Percentiles rank a stretch among this genome's conserved stretches.
These are phyloP conservation scores for Tylopilus intermedius DNA, from an alignment of 768 basidiomycete genomes.

Conservation along the genomic window DNA sequence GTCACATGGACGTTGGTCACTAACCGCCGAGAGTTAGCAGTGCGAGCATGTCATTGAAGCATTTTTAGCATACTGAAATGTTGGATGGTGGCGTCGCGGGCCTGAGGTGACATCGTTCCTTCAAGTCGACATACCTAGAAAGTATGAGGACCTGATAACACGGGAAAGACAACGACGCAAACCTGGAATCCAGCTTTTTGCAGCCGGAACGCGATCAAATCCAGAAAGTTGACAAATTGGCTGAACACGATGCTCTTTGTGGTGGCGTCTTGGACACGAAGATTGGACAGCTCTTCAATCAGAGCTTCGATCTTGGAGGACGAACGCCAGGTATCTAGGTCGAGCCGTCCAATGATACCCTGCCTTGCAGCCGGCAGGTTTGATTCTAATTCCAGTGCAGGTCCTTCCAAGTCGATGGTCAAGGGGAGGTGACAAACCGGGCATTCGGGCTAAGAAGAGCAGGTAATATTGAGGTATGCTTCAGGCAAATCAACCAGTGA, in stretches of 20 bases:
- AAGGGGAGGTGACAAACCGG: slow-evolving; percentile 91
- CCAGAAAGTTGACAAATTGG: slow-evolving; percentile 90
- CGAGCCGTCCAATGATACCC: slow-evolving; percentile 88
- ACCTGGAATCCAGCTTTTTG: slow-evolving; percentile 91
- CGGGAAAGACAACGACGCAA: slow-evolving; percentile 20
- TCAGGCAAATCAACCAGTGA: slow-evolving; percentile 6
- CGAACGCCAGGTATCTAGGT: slow-evolving; percentile 87
- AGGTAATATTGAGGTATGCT: not conserved
- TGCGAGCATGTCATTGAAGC: not conserved
- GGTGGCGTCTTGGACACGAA: slow-evolving; percentile 78
- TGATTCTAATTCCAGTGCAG: slow-evolving; percentile 81
- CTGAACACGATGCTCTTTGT: slow-evolving; percentile 97
- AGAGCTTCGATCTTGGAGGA: slow-evolving; percentile 98
- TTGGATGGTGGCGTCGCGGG: slow-evolving; percentile 89
- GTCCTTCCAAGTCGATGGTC: slow-evolving; percentile 94
- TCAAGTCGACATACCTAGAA: slow-evolving; percentile 85
- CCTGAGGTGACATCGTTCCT: slow-evolving; percentile 96
- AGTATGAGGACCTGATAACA: not conserved
- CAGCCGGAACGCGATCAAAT: slow-evolving; percentile 87
- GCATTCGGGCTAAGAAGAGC: slow-evolving; percentile 65
- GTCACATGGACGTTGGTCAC: slow-evolving; percentile 93
- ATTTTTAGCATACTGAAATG: slow-evolving; percentile 67
- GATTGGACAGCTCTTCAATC: slow-evolving; percentile 85
- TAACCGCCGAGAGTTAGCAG: slow-evolving; percentile 25
- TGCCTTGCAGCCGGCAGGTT: slow-evolving; percentile 52